A percentile compares a stretch with the other conserved stretches of the same genome.
Conservation (phyloP, 2,329 filamentous ascomycete species). For the Colletotrichum navitas region DNA sequence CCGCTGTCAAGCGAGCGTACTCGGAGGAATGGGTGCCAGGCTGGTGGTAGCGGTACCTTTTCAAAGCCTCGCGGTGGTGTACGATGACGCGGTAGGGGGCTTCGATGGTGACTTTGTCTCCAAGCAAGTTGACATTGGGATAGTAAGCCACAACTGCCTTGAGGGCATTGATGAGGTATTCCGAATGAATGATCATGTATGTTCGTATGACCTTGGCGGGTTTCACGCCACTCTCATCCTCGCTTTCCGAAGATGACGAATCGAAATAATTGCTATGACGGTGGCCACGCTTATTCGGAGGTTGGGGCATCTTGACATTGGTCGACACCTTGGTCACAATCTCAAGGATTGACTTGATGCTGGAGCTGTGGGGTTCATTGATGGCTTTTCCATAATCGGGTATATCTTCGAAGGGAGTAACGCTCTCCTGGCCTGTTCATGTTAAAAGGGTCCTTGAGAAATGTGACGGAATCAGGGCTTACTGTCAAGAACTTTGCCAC, state of each 20-base stretch:
- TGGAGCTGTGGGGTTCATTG: slow-evolving; percentile 43
- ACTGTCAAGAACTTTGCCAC: slow-evolving; percentile 54
- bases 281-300: slow-evolving; percentile 28
- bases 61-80: slow-evolving; percentile 60
- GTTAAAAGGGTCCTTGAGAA: slow-evolving; percentile 38
- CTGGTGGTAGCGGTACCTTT: slow-evolving; percentile 57
- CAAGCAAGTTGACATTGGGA: slow-evolving; percentile 55
- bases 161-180: slow-evolving; percentile 61
- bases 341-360: slow-evolving; percentile 56
- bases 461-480: slow-evolving; percentile 37
- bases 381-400: slow-evolving; percentile 46
- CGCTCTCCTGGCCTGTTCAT: slow-evolving; percentile 53
- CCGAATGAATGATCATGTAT: slow-evolving; percentile 59
- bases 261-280: slow-evolving; percentile 36
- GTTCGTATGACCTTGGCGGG: slow-evolving; percentile 50
- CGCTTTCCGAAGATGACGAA: slow-evolving; percentile 43
- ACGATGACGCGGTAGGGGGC: slow-evolving; percentile 63
- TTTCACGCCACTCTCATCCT: slow-evolving; percentile 46
- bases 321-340: slow-evolving; percentile 57
- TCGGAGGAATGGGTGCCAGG: slow-evolving; percentile 56
- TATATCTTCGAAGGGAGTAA: slow-evolving; percentile 53
- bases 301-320: slow-evolving; percentile 9
- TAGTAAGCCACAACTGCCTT: slow-evolving; percentile 63
- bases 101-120: slow-evolving; percentile 54
- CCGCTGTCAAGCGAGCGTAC: slow-evolving; percentile 55